Evolutionary conservation across 768 basidiomycete species (phyloP).

Genomic region (Lentinus tigrinus): DNA sequence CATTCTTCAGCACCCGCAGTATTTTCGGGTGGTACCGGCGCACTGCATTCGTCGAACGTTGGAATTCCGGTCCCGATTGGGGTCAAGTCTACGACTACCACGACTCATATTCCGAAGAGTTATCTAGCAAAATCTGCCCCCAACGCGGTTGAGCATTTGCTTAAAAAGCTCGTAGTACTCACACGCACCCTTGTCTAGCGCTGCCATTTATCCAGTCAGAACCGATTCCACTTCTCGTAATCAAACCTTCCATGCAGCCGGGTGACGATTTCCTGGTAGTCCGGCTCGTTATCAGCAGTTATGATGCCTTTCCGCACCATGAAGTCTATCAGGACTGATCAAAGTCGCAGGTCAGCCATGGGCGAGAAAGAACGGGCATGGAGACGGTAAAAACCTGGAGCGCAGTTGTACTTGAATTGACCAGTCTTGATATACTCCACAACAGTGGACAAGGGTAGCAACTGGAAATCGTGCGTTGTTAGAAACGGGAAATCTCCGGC

Average conservation of each 20-base stretch:
- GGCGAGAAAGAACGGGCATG: background rate
- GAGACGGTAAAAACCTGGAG: constrained; percentile 63
- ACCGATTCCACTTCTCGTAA: constrained; percentile 38
- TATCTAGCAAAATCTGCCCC: no score
- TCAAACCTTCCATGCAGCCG: constrained; percentile 73
- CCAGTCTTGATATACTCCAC: constrained; percentile 62
- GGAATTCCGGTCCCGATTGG: no score
- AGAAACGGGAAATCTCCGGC: no score
- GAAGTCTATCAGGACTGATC: constrained; percentile 88
- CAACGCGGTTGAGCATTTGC: no score
- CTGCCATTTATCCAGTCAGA: background rate
- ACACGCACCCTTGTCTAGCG: background rate
- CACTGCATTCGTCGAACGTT: no score
- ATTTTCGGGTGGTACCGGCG: no score
- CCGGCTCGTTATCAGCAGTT: constrained; percentile 84
- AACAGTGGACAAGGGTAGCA: constrained; percentile 64
- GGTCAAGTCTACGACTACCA: no score
- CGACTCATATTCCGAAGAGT: no score
- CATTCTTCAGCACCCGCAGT: no score
- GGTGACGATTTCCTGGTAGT: constrained; percentile 75
- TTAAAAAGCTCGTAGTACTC: no score
- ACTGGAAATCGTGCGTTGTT: constrained; percentile 39
- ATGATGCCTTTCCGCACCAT: constrained; percentile 83
- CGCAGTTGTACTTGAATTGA: constrained; percentile 93
- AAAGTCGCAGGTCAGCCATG: background rate